phyloP scores from a whole-genome alignment of 805 yeast species.

The Ogataea allantospora region DNA sequence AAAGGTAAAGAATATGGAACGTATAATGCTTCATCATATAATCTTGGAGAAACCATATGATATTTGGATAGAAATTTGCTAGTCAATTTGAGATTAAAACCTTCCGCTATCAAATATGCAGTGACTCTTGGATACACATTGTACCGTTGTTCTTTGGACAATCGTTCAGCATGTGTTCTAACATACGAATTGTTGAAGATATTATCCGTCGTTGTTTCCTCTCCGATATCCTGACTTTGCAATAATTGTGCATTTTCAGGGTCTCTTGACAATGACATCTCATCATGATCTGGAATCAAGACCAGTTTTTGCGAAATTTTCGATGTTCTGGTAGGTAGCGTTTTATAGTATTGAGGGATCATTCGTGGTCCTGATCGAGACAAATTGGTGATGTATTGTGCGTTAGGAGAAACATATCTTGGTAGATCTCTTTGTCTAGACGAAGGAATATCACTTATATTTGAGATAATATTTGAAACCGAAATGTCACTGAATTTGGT shows the following conservation, averaged over 20 bases:
- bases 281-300: conserved; percentile 66
- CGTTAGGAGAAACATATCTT: conserved; percentile 9
- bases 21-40: conserved; percentile 91
- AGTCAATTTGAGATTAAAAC: conserved; percentile 63
- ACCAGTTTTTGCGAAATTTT: conserved; percentile 85
- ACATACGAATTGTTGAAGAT: conserved; percentile 32
- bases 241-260: conserved; percentile 8
- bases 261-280: conserved; percentile 11
- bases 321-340: conserved; percentile 72
- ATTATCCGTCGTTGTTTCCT: conserved; percentile 34
- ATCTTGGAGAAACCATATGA: conserved; percentile 82
- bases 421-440: conserved; percentile 44
- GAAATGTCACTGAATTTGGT: conserved; percentile 71
- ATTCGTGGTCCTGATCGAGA: conserved; percentile 20
- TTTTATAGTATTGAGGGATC: conserved; percentile 50
- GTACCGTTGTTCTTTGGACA: conserved; percentile 58
- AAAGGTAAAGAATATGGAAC: conserved; percentile 87
- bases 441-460: conserved; percentile 85
- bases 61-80: conserved; percentile 60
- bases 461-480: conserved; percentile 73
- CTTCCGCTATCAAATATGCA: conserved; percentile 87
- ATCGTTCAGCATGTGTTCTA: conserved; percentile 48
- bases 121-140: conserved; percentile 79
- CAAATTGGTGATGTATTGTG: background rate
- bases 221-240: conserved; percentile 15